phyloP scores from a whole-genome alignment of 78 protist species.

The Protostelium mycophagum region DNA sequence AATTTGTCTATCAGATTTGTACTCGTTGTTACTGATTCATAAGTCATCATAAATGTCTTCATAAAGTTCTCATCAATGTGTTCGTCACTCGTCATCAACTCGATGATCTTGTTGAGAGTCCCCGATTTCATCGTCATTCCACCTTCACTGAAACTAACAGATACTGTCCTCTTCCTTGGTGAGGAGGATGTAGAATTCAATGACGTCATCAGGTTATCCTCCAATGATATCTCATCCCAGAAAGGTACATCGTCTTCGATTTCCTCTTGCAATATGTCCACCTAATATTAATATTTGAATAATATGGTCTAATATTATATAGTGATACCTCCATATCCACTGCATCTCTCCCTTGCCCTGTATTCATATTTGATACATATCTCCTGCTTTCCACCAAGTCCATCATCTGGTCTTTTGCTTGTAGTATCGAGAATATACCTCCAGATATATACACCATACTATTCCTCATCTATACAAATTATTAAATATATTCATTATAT shows the following conservation, averaged over 20 bases:
- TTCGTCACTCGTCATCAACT: conserved; percentile 28
- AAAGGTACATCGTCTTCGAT: neutral
- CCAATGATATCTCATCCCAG: neutral
- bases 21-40: conserved; percentile 50
- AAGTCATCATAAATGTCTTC: conserved; percentile 49
- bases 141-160: neutral
- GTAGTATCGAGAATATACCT: neutral
- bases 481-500: neutral
- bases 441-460: neutral
- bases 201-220: no score
- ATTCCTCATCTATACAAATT: neutral
- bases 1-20: conserved; percentile 49
- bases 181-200: neutral
- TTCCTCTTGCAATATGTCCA: neutral
- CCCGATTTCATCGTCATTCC: conserved; percentile 26
- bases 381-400: neutral
- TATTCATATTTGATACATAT: neutral
- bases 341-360: neutral
- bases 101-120: conserved; percentile 44
- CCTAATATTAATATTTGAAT: neutral
- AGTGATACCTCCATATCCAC: neutral
- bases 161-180: neutral
- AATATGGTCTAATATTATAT: no score
- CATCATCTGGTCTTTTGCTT: neutral
- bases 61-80: conserved; percentile 40